phyloP scores from a whole-genome alignment of 169 alveolate species.

The Cardiosporidium cionae region DNA sequence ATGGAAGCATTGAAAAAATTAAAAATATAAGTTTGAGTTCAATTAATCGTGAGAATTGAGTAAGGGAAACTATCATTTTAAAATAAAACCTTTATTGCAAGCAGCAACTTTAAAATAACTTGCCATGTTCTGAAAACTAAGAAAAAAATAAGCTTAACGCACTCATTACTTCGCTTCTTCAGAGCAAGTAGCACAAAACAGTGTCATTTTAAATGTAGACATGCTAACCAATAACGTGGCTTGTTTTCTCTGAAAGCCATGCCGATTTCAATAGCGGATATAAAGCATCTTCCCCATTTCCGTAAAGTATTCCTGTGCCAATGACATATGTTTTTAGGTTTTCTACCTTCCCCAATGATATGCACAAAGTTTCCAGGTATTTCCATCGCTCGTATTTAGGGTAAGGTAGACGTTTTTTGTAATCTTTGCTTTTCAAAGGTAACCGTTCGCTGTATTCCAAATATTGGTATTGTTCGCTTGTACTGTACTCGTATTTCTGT shows the following conservation, averaged over 20 bases:
- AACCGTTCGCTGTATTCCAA: background rate
- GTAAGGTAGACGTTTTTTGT: conserved; percentile 26
- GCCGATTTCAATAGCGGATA: conserved; percentile 53
- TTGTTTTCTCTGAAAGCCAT: conserved; percentile 23
- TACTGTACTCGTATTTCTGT: background rate
- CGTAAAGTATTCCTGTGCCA: conserved; percentile 77
- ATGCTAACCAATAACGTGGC: conserved; percentile 23
- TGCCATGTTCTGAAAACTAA: background rate
- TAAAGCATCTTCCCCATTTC: conserved; percentile 73
- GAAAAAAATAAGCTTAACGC: too few species aligned
- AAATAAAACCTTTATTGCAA: background rate
- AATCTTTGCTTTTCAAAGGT: background rate
- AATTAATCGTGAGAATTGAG: too few species aligned
- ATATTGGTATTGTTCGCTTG: background rate
- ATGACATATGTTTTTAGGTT: conserved; percentile 63
- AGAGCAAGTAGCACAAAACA: too few species aligned
- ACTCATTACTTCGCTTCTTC: too few species aligned
- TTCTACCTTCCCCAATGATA: conserved; percentile 56
- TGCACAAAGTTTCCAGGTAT: conserved; percentile 67
- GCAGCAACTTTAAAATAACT: background rate
- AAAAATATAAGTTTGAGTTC: too few species aligned
- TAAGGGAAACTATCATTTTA: too few species aligned
- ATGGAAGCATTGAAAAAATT: too few species aligned
- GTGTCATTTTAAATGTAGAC: too few species aligned
- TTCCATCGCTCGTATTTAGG: conserved; percentile 54